Evolutionary conservation across 805 yeast species (phyloP).

Genomic region (Candida tibetensis): DNA sequence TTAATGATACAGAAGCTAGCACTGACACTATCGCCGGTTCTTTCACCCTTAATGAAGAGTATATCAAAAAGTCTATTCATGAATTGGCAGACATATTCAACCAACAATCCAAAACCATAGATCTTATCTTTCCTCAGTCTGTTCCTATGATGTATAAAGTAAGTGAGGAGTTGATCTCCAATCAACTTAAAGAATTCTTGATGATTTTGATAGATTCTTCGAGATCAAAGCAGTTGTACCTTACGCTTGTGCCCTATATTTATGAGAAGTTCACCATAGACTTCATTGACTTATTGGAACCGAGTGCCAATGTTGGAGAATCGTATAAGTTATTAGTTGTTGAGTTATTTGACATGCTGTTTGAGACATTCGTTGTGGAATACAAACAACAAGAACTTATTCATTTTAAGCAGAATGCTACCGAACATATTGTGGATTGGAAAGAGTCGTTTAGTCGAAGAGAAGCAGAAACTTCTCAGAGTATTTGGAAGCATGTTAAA

Average conservation of each 20-base stretch:
- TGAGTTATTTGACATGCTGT: conserved; percentile 41
- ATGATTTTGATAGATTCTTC: conserved; percentile 27
- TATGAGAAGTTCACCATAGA: conserved; percentile 27
- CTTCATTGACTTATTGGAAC: conserved; percentile 25
- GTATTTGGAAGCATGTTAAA: conserved; percentile 48
- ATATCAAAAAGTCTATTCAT: conserved; percentile 22
- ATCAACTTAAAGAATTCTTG: conserved; percentile 35
- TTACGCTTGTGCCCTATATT: conserved; percentile 39
- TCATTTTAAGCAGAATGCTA: conserved; percentile 24
- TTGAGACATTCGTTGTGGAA: conserved; percentile 39
- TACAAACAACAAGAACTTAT: conserved; percentile 37
- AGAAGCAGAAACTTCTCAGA: conserved; percentile 48
- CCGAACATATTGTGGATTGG: conserved; percentile 31
- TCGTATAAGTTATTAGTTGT: conserved; percentile 27
- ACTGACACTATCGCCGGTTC: neutral
- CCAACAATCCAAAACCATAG: conserved; percentile 37
- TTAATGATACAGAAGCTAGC: neutral
- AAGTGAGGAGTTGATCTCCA: conserved; percentile 44
- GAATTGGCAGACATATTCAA: conserved; percentile 37
- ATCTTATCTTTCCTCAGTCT: conserved; percentile 41
- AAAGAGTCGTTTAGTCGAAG: conserved; percentile 34
- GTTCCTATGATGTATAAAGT: conserved; percentile 48
- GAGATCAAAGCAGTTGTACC: conserved; percentile 26
- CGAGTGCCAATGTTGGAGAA: conserved; percentile 38
- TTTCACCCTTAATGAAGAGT: conserved; percentile 12